Percentiles rank a stretch among this genome's conserved stretches.
phyloP scores from a whole-genome alignment of 495 filamentous ascomycete genomes.

The Baudoinia panamericana region DNA sequence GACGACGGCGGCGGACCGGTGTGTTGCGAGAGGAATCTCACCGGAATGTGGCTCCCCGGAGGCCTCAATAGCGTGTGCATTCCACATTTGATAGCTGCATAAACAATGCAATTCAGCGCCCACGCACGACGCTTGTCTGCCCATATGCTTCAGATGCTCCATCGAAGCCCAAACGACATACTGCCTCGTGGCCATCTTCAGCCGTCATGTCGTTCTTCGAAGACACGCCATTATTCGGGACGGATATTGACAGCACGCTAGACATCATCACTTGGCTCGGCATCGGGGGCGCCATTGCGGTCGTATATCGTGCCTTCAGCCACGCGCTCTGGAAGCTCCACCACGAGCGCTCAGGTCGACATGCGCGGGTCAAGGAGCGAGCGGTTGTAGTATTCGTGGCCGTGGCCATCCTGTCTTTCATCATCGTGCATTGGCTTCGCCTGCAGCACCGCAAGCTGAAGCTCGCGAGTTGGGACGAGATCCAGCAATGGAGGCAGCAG shows the following conservation, averaged over 20 bases:
- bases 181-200: not conserved
- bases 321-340: not conserved
- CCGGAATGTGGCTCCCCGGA: no score
- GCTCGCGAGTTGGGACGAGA: not conserved
- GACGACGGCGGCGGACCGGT: no score
- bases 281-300: not conserved
- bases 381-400: not conserved
- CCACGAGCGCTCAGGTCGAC: no score
- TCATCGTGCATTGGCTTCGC: not conserved
- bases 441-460: not conserved
- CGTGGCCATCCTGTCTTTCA: not conserved
- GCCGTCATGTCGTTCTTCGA: slow-evolving; percentile 1
- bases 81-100: not conserved
- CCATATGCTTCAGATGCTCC: no score
- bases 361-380: no score
- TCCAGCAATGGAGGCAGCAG: not conserved
- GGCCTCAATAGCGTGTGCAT: slow-evolving; percentile 1
- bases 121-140: no score
- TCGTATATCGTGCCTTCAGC: no score
- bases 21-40: no score
- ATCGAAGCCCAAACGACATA: no score
- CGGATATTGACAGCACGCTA: no score
- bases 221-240: not conserved
- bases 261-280: no score
- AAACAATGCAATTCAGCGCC: no score